Base-by-base conservation (phyloP, 1,284 basidiomycete species). In the Athelia psychrophila region DNA sequence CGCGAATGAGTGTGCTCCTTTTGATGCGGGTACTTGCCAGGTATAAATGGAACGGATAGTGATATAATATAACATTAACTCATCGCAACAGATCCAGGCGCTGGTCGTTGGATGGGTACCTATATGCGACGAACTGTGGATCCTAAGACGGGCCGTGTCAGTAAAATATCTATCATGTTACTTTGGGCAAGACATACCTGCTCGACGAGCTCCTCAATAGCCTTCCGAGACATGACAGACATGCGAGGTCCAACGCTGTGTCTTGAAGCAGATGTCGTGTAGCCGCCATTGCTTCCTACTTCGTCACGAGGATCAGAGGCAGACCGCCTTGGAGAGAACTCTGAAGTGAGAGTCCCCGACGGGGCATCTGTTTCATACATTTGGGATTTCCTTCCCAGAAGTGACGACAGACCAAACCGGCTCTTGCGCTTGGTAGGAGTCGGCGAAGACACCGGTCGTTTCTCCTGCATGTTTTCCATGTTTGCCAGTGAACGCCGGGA, bases 51-150 rank as follows among this genome's bases (percentile, higher is more conserved):
- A 38, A 40, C 16, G 3, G 19, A 16, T 30, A 30, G 5, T 30
- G 27, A 30, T 30, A 30, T 30, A 30, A 44, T 30, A 30, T 30
- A 30, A 30, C 27, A 30, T 30, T 18, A 40, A 18, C 44, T 64
- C 65, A 85, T 62, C 78, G 78, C 53, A 86, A 58, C 44, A 86
- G 70, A 63, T 84, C 82, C 54, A 80, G 69, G 50, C 70, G 76
- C 54, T 86, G 82, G 56, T 87, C 84, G 55, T 77, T 80, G 13
- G 87, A 90, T 9, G 90, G 90, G 67, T 92, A 92, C 35, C 89
- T 81, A 65, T 91, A 91, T 2, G 89, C 88, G 54, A 91, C 83
- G 62, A 92, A 91, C 24, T 91, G 85, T 2, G 81, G 69, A 63
- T 90, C 88, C 67, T 42, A n/a, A 42, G n/a, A 42, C 6, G n/a